A percentile compares a stretch with the other conserved stretches of the same genome.
Evolutionary conservation across 2,329 filamentous ascomycete species (phyloP).

Genomic region (Plenodomus lindquistii): DNA sequence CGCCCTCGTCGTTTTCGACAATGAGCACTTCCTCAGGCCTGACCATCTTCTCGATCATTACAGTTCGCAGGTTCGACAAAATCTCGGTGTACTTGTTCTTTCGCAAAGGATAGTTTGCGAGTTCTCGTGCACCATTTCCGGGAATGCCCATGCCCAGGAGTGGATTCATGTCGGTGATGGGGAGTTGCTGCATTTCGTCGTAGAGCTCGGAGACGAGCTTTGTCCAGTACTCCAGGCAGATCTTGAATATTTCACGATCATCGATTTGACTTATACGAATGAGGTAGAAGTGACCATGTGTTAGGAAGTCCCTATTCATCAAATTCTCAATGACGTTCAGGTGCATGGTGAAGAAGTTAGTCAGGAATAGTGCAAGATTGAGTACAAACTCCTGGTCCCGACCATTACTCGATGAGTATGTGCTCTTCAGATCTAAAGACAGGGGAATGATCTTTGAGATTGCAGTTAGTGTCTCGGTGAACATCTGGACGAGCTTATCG

Average conservation of each 20-base stretch:
- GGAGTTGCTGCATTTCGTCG: constrained; percentile 97
- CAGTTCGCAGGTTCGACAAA: constrained; percentile 87
- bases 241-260: constrained; percentile 99
- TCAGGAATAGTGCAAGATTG: constrained; percentile 92
- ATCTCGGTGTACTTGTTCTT: constrained; percentile 99
- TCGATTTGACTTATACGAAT: constrained; percentile 99
- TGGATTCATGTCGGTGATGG: constrained; percentile 90
- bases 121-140: constrained; percentile 83
- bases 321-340: constrained; percentile 93
- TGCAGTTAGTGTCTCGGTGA: constrained; percentile 91
- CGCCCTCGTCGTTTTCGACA: constrained; percentile 99
- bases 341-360: constrained; percentile 95
- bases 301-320: constrained; percentile 91
- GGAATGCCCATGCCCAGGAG: constrained; percentile 78
- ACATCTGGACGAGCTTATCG: constrained; percentile 97
- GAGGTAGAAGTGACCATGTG: constrained; percentile 96
- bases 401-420: constrained; percentile 88
- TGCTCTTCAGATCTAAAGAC: constrained; percentile 84
- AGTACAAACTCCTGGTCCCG: constrained; percentile 97
- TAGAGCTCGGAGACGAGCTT: constrained; percentile 97
- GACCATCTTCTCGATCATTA: constrained; percentile 99
- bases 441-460: constrained; percentile 94
- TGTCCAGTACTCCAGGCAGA: constrained; percentile 98
- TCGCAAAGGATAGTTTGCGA: constrained; percentile 87
- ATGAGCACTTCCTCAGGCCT: constrained; percentile 96